phyloP scores from a whole-genome alignment of 2,329 filamentous ascomycete genomes.

The Ambrosiella beaveri region DNA sequence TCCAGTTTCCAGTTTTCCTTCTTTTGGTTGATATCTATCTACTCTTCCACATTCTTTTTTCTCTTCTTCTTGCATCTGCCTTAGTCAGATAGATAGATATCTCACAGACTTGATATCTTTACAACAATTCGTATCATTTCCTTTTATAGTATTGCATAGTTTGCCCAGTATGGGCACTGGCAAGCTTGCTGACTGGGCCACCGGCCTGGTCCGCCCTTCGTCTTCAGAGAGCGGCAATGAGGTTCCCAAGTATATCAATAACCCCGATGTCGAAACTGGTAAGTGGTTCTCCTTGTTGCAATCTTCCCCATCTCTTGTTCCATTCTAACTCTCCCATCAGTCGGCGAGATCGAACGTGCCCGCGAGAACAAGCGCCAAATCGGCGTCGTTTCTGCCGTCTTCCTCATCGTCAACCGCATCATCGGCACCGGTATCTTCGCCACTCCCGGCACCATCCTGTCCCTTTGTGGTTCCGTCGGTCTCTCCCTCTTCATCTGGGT shows the following conservation, averaged over 20 bases:
- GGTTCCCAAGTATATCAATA: background rate
- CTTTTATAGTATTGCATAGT: background rate
- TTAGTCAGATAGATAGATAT: too few relatives aligned
- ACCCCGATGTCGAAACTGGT: slow-evolving; percentile 2
- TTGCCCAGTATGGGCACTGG: background rate
- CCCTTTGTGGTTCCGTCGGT: slow-evolving; percentile 41
- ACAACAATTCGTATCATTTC: too few relatives aligned
- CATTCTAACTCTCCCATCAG: background rate
- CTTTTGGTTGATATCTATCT: too few relatives aligned
- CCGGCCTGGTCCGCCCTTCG: background rate
- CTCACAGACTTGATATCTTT: too few relatives aligned
- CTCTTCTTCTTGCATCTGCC: too few relatives aligned
- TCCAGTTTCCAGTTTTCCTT: too few relatives aligned
- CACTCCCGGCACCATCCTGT: slow-evolving; percentile 40
- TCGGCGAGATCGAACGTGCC: slow-evolving; percentile 22
- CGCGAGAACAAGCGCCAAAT: slow-evolving; percentile 36
- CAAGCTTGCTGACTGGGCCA: background rate
- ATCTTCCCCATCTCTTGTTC: background rate
- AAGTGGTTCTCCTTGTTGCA: background rate
- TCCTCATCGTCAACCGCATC: slow-evolving; percentile 48
- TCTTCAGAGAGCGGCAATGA: background rate
- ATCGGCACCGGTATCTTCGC: slow-evolving; percentile 52
- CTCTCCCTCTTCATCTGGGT: slow-evolving; percentile 47
- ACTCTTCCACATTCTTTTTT: too few relatives aligned
- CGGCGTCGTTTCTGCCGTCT: slow-evolving; percentile 35